Base-by-base conservation (phyloP, 805 yeast species). In the Ogataea nonfermentans region DNA sequence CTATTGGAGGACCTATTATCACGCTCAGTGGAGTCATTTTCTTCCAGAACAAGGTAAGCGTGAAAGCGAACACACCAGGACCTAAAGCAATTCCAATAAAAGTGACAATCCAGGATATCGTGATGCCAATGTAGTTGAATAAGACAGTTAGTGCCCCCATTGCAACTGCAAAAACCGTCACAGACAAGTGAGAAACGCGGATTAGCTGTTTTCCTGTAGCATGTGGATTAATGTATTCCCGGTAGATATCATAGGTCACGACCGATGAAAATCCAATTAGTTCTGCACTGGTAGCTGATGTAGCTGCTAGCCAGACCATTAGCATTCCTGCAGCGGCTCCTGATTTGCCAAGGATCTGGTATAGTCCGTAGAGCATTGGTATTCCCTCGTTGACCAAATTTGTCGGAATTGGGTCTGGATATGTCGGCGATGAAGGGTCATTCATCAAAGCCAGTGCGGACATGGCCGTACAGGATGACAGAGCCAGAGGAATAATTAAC, bases 31-130 rank as follows among this genome's bases (percentile, higher is more conserved):
- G 66, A 61, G 43, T 52, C 60, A 32, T 66, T 62, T 57, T 63
- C 32, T 49, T 59, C 32, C 72, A 70, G 42, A 72, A 67, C 35
- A 72, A 57, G 0, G 76, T 66, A 41, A 71, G 53, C 11, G 71
- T 66, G 11, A 71, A 57, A 0, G 76, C 73, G 44, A 71, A 63
- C 13, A 72, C 77, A 19, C 72, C 77, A 30, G 77, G 76, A 23
- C 76, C 76, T 35, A 72, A 65, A 17, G 70, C 68, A 32, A 72
- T 63, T 14, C 78, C 78, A 71, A 72, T 71, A 52, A 72, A 59
- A 46, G 71, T 55, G 32, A 66, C 49, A 17, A 68, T 51, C 71
- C 72, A 69, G 4, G 65, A 59, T 20, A 65, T 62, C 22, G 70
- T 62, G 36, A 67, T 63, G 15, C 72, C 71, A 33, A 62, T 56